Conservation (phyloP, 73 alveolate genomes). For the Paramecium bursaria region DNA sequence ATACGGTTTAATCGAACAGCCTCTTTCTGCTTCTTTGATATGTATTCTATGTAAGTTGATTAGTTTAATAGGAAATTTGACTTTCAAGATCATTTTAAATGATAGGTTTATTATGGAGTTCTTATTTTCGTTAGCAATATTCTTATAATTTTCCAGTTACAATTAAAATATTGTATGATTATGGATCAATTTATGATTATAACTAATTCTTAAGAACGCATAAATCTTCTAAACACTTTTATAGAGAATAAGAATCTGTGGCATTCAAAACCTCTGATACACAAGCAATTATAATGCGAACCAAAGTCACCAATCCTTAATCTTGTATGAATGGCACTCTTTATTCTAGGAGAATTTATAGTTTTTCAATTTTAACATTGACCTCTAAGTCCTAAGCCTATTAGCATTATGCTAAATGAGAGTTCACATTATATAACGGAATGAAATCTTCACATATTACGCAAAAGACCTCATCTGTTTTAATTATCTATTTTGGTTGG, state of each 20-base stretch:
- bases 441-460: slow-evolving; percentile 52
- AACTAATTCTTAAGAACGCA: not conserved
- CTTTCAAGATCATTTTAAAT: not conserved
- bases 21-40: not conserved
- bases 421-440: slow-evolving; percentile 25
- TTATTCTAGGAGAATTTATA: not conserved
- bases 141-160: slow-evolving; percentile 34
- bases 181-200: not conserved
- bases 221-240: slow-evolving; percentile 23
- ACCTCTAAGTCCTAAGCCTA: not conserved
- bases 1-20: slow-evolving; percentile 18
- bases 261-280: slow-evolving; percentile 6
- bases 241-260: slow-evolving; percentile 14
- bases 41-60: not conserved
- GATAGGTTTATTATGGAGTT: not conserved
- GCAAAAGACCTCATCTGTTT: slow-evolving; percentile 26
- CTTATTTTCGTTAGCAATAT: slow-evolving; percentile 22
- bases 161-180: slow-evolving; percentile 32
- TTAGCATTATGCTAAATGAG: slow-evolving; percentile 18
- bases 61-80: not conserved
- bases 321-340: not conserved
- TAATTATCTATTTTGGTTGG: not conserved
- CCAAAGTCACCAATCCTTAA: not conserved
- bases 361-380: not conserved
- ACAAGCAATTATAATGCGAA: not conserved